Percentiles rank a stretch among this genome's conserved stretches.
Conservation (phyloP, 352 stramenopile species). For the Phytophthora tentaculata region DNA sequence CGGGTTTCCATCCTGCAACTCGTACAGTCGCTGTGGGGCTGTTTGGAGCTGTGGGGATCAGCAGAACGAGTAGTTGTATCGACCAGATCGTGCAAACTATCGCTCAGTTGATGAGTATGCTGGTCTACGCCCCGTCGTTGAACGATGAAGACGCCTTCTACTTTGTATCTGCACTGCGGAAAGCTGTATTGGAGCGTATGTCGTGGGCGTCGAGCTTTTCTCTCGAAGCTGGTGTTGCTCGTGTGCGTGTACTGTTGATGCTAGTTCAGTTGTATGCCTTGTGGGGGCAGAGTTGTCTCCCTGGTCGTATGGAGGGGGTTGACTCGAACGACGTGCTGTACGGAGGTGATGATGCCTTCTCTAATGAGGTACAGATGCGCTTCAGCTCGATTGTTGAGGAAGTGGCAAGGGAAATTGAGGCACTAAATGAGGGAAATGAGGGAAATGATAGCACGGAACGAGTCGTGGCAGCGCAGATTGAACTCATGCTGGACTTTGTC, state of each 20-base stretch:
- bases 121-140: slow-evolving; percentile 81
- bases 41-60: slow-evolving; percentile 18
- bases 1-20: not conserved
- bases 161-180: slow-evolving; percentile 78
- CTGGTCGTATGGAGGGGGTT: slow-evolving; percentile 48
- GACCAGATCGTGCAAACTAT: slow-evolving; percentile 45
- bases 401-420: slow-evolving; percentile 56
- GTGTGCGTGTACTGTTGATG: slow-evolving; percentile 50
- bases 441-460: slow-evolving; percentile 2
- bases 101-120: slow-evolving; percentile 57
- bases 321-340: slow-evolving; percentile 91
- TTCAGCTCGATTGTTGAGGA: slow-evolving; percentile 67
- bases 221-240: slow-evolving; percentile 25
- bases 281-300: slow-evolving; percentile 61
- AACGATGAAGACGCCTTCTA: slow-evolving; percentile 89
- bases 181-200: slow-evolving; percentile 68
- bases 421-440: slow-evolving; percentile 15
- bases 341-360: slow-evolving; percentile 62
- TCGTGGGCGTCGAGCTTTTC: slow-evolving; percentile 23
- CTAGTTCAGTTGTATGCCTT: slow-evolving; percentile 64
- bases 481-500: slow-evolving; percentile 72
- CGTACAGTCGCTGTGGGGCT: slow-evolving; percentile 10
- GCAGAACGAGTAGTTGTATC: slow-evolving; percentile 6
- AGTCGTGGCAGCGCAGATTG: slow-evolving; percentile 39
- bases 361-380: slow-evolving; percentile 46